Conservation (phyloP, 495 filamentous ascomycete species). For the Talaromyces proteolyticus region DNA sequence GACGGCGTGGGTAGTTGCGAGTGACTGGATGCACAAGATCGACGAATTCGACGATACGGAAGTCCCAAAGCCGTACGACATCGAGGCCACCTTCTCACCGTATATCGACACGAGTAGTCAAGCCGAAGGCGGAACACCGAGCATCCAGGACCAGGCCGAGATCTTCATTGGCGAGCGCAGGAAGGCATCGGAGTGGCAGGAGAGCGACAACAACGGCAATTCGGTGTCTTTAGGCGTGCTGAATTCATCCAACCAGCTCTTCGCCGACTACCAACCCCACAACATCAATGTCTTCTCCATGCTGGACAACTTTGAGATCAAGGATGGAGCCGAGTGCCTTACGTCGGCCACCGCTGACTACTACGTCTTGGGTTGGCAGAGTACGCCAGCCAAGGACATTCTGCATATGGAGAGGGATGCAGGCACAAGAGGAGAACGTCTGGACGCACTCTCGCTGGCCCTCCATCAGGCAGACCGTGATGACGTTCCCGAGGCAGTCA, state of each 20-base stretch:
- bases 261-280: slow-evolving; percentile 44
- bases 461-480: not conserved
- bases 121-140: not conserved
- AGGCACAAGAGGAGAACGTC: slow-evolving; percentile 9
- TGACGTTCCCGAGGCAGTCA: not conserved
- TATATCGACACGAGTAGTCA: slow-evolving; percentile 41
- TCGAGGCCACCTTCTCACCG: slow-evolving; percentile 44
- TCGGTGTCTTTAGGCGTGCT: slow-evolving; percentile 31
- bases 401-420: no score
- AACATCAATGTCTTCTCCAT: slow-evolving; percentile 46
- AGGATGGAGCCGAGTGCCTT: slow-evolving; percentile 9
- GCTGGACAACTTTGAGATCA: slow-evolving; percentile 38
- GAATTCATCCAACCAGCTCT: slow-evolving; percentile 37
- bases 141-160: slow-evolving; percentile 39
- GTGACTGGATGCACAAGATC: slow-evolving; percentile 30
- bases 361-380: slow-evolving; percentile 49
- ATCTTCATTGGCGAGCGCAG: slow-evolving; percentile 44
- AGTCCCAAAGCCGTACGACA: slow-evolving; percentile 23
- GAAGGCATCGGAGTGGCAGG: slow-evolving; percentile 13
- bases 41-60: slow-evolving; percentile 30
- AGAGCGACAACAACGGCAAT: no score
- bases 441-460: slow-evolving; percentile 4
- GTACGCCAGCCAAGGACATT: no score
- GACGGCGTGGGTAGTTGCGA: slow-evolving; percentile 43
- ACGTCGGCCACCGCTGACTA: slow-evolving; percentile 33